Evolutionary conservation across 805 yeast genomes (phyloP).

Genomic region (Candida boleticola): DNA sequence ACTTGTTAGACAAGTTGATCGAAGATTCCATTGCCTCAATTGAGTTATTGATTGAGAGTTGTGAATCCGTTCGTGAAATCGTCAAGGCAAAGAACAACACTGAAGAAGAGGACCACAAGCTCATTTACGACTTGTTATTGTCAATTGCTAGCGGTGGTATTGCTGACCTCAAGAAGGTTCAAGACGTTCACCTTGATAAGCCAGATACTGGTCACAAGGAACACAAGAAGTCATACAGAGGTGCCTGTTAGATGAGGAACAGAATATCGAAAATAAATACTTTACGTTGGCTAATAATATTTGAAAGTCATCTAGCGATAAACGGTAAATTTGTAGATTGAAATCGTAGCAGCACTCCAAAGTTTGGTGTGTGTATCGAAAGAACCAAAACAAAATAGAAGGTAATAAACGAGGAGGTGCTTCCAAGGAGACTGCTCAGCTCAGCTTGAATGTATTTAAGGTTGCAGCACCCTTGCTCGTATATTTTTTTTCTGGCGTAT

Average conservation of each 20-base stretch:
- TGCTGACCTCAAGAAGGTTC: constrained; percentile 29
- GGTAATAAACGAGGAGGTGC: no score
- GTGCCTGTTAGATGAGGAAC: constrained; percentile 31
- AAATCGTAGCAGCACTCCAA: no score
- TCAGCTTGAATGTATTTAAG: no score
- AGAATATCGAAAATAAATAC: not conserved
- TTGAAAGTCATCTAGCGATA: no score
- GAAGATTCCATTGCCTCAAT: constrained; percentile 53
- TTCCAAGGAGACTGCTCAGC: no score
- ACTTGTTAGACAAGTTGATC: constrained; percentile 62
- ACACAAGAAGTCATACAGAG: constrained; percentile 33
- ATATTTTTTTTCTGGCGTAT: no score
- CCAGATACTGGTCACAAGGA: constrained; percentile 20
- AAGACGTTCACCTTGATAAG: constrained; percentile 18
- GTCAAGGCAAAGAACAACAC: constrained; percentile 12
- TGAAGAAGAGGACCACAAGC: constrained; percentile 24
- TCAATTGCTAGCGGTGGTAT: constrained; percentile 58
- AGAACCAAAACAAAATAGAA: no score
- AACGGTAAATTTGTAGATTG: no score
- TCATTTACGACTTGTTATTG: constrained; percentile 48
- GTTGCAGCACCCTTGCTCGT: not conserved
- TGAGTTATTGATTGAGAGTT: constrained; percentile 51
- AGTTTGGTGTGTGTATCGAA: no score
- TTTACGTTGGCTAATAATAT: no score
- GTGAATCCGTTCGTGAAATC: constrained; percentile 35